These are phyloP conservation scores for Thielaviopsis punctulata DNA, from an alignment of 2,329 filamentous ascomycete genomes.

Conservation along the genomic window DNA sequence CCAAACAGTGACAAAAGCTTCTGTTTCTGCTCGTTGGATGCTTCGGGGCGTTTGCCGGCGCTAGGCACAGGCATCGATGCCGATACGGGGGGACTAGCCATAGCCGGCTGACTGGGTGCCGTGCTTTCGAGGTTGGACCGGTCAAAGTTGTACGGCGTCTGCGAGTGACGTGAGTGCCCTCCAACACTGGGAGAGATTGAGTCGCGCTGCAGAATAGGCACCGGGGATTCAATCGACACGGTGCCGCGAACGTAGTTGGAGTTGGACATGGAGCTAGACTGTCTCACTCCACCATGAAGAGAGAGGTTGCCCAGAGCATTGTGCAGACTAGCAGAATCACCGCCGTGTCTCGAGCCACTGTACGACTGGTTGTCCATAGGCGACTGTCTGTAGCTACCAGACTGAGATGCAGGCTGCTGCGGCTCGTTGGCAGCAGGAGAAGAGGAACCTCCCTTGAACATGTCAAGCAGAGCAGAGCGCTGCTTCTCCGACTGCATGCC, in stretches of 20 bases:
- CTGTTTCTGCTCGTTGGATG: slow-evolving; percentile 25
- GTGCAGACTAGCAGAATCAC: slow-evolving; percentile 5
- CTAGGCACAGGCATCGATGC: slow-evolving; percentile 17
- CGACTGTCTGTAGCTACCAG: slow-evolving; percentile 10
- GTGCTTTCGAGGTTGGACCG: slow-evolving; percentile 8
- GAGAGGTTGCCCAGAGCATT: slow-evolving; percentile 9
- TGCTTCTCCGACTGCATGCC: slow-evolving; percentile 19
- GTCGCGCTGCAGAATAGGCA: slow-evolving; percentile 2
- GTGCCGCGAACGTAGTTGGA: slow-evolving; percentile 8
- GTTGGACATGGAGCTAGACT: slow-evolving; percentile 7
- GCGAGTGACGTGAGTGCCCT: slow-evolving; percentile 10
- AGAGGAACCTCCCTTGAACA: slow-evolving; percentile 30
- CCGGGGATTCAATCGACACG: slow-evolving; percentile 9
- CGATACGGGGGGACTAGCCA: slow-evolving; percentile 16
- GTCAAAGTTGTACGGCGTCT: slow-evolving; percentile 12
- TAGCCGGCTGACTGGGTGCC: slow-evolving; percentile 12
- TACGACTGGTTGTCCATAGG: slow-evolving; percentile 9
- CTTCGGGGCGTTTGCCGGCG: slow-evolving; percentile 19
- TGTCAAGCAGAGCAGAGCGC: slow-evolving; percentile 31
- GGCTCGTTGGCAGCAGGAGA: slow-evolving; percentile 1
- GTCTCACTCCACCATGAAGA: slow-evolving; percentile 9
- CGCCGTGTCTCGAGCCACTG: not conserved
- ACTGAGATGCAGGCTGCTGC: slow-evolving; percentile 1
- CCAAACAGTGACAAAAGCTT: slow-evolving; percentile 46
- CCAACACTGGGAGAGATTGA: slow-evolving; percentile 11